Evolutionary conservation across 352 stramenopile species (phyloP), one percentile per base, ranked within the genome.

Genomic region (Phytopythium montanum): DNA sequence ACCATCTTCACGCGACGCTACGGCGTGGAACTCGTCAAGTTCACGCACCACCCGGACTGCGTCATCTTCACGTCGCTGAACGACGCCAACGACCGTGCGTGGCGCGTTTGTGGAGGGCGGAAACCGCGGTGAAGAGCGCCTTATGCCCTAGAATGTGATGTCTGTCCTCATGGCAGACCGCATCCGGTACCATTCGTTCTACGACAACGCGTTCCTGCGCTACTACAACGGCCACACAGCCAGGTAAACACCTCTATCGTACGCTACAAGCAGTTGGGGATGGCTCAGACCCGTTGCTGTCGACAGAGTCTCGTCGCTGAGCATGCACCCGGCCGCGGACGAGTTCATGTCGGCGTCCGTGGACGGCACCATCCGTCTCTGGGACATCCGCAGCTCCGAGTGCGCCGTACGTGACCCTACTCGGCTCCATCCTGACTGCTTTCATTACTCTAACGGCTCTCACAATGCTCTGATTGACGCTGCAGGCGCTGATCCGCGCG

Each of bases 181-280:
- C 52, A 89, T 95, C 55, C 82, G 86, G 13, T 95, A 95, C 68
- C 86, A 95, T 58, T 95, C 86, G 54, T 77, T 93, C 57, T 95
- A 90, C 36, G 86, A 95, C 75, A 95, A 95, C 69, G 87, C 92
- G 45, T 95, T 94, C 57, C 75, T 95, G 23, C 84, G 86, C n/a
- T 94, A 93, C 64, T 94, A 90, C 69, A 82, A 75, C 31, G 84
- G 86, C 6, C 86, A 95, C 62, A 89, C 74, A 0, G 75, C 82
- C 16, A 86, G 67, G 84, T 92, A 75, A 59, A 33, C 13, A 10
- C 12, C 60, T 18, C 36, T 48, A 26, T 16, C 14, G n/a, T 50
- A 8, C 23, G 23, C 3, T 33, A 14, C 5, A 46, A 9, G 36
- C 36, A 21, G 13, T 5, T 2, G 36, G 3, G 36, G 12, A 42